Base-by-base conservation (phyloP, 2,329 filamentous ascomycete species). In the Cercospora janseana region DNA sequence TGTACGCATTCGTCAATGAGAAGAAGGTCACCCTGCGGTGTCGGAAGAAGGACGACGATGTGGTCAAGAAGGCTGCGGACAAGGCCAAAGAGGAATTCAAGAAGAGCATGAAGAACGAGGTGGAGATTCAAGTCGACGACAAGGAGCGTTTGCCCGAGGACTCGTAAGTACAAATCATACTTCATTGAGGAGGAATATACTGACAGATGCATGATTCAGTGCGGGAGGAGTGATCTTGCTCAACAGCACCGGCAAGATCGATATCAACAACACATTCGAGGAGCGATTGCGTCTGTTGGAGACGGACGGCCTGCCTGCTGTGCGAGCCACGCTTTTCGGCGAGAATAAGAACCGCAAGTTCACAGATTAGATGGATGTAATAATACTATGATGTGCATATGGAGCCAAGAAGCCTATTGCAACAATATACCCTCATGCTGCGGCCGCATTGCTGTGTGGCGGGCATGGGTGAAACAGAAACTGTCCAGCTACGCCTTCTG, bases 221-320 rank as follows among this genome's bases (percentile, higher is more conserved):
- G 79, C 90, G 53, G 93, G 93, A 54, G 93, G 93, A 63, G 79
- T 95, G 51, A 70, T 81, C 51, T 83, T 98, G 59, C 73, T 95
- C 48, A 89, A 91, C 58, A 85, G 87, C 60, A 79, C 79, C 59
- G 93, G 93, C 69, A 96, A 92, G 79, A 97, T 98, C 69, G 90
- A 95, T 65, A 92, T 98, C 72, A 91, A 96, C 81, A 97, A 98
- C 78, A 97, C 93, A 48, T 87, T 97, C 62, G 93, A 97, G 69
- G 87, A 95, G 69, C 85, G 93, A 60, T 78, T 98, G 71, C 81
- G 80, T 65, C 78, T 97, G 54, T 82, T 97, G 59, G 86, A 95
- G 73, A 84, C 85, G 50, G 87, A 87, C 60, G 87, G 88, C 44
- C 81, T 96, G 51, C 93, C 93, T 10, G 83, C 83, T 35, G 85